Conservation (phyloP, 2,329 filamentous ascomycete genomes). For the Iodosphaeria phyllophila region DNA sequence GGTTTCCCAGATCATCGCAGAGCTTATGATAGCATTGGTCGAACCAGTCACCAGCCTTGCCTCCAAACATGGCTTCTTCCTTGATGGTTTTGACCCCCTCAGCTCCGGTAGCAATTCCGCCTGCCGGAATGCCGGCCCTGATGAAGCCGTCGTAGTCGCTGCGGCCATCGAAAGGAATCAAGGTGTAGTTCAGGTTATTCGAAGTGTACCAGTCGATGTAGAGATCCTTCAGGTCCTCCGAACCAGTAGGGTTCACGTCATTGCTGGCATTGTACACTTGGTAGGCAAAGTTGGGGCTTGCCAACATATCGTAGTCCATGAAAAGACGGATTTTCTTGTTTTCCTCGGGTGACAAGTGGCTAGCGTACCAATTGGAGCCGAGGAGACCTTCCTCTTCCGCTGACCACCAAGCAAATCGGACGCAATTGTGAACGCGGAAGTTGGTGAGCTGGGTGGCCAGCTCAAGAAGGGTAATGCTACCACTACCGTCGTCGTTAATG, state of each 20-base stretch:
- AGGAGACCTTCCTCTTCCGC: conserved; percentile 49
- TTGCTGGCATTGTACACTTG: conserved; percentile 58
- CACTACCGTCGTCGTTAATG: conserved; percentile 65
- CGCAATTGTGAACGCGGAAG: conserved; percentile 43
- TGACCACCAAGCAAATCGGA: conserved; percentile 50
- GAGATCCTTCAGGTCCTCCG: conserved; percentile 46
- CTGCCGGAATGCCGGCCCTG: conserved; percentile 50
- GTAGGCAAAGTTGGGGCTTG: conserved; percentile 45
- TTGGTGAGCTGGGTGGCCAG: conserved; percentile 38
- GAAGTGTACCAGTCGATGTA: conserved; percentile 49
- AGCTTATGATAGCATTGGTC: conserved; percentile 44
- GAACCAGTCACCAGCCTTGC: conserved; percentile 40
- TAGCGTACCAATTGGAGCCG: conserved; percentile 43
- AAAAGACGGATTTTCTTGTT: conserved; percentile 44
- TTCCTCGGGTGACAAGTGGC: conserved; percentile 32
- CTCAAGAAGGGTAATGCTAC: conserved; percentile 42
- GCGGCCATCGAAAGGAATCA: conserved; percentile 60
- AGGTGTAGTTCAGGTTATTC: conserved; percentile 44
- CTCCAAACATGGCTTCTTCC: conserved; percentile 52
- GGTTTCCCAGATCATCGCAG: conserved; percentile 37
- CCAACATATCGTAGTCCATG: conserved; percentile 56
- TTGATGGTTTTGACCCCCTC: conserved; percentile 56
- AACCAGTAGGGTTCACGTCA: conserved; percentile 49
- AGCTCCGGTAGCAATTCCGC: conserved; percentile 61
- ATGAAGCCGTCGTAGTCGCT: conserved; percentile 70